phyloP scores from a whole-genome alignment of 495 filamentous ascomycete species.

The Lichenothelia convexa region DNA sequence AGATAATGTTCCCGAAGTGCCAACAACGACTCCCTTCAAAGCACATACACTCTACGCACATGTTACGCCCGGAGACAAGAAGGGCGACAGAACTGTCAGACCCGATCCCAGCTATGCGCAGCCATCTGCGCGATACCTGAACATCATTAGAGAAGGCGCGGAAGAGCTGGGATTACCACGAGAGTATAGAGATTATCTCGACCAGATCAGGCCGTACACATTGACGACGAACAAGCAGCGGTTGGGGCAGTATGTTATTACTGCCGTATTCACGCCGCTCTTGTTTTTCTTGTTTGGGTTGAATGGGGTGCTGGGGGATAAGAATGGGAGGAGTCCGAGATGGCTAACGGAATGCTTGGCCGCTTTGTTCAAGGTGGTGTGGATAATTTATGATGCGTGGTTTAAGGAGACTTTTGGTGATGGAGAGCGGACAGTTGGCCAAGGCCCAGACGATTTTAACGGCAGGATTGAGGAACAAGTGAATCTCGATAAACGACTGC shows the following conservation, averaged over 20 bases:
- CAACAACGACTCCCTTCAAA: constrained; percentile 24
- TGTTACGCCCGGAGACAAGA: constrained; percentile 8
- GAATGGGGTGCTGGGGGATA: constrained; percentile 32
- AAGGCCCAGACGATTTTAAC: no score
- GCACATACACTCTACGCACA: constrained; percentile 43
- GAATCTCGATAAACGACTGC: no score
- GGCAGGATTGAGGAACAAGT: no score
- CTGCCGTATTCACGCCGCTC: constrained; percentile 40
- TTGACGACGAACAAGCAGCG: constrained; percentile 47
- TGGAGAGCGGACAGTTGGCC: constrained; percentile 71
- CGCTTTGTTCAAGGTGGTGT: constrained; percentile 36
- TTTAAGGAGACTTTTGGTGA: constrained; percentile 61
- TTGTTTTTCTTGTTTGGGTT: constrained; percentile 32
- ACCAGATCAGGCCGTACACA: constrained; percentile 44
- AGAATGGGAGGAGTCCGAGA: constrained; percentile 42
- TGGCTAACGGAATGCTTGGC: constrained; percentile 41
- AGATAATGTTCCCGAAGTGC: constrained; percentile 13
- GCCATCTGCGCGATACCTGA: constrained; percentile 65
- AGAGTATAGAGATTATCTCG: constrained; percentile 55
- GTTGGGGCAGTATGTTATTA: constrained; percentile 42
- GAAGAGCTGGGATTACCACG: constrained; percentile 55
- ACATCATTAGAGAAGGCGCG: constrained; percentile 58
- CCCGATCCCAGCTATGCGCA: constrained; percentile 55
- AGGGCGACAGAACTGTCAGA: constrained; percentile 25
- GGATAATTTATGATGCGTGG: constrained; percentile 55